Evolutionary conservation across 305 asterid species (phyloP), one percentile per base, ranked within the genome.

Genomic region (Fraxinus dipetala): DNA sequence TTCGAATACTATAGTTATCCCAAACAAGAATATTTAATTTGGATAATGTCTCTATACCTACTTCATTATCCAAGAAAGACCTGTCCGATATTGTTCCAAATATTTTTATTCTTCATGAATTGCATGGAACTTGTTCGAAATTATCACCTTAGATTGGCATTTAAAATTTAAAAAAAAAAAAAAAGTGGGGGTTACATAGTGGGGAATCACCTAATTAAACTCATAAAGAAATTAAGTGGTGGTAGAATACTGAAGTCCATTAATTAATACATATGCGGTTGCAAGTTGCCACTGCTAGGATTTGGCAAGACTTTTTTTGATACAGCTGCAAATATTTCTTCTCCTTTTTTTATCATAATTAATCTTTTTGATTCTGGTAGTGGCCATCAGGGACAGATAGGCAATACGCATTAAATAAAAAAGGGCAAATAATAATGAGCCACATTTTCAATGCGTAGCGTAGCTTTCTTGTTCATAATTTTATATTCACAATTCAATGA

Each of bases 251-350:
- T 82, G 67, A 80, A 85, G 72, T 43, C 48, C 82, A 78, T 70
- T 83, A 36, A 69, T 70, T 31, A 40, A 75, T 32, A 30, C 67
- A 81, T 84, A 59, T 87, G 88, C 91, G 90, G 86, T 88, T 84
- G 91, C 93, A 89, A 88, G 91, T 88, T 89, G 92, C 90, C 84
- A 77, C 91, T 86, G 77, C 88, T 78, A 43, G 88, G 91, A 89
- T 88, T 85, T 84, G 90, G 80, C 85, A 74, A 83, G 30, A 84
- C 87, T 87, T 84, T 85, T 81, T 69, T 88, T 84, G 87, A 89
- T 87, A 35, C 85, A 34, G 35, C 76, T 78, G 67, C 84, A 61
- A 35, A 67, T 78, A 4, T 22, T 59, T 48, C 81, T 72, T 14
- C 56, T 72, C 16, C 20, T 38, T 72, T 63, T 10, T 59, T 72